phyloP scores from a whole-genome alignment of 2,329 filamentous ascomycete species.

The Hortaea werneckii region DNA sequence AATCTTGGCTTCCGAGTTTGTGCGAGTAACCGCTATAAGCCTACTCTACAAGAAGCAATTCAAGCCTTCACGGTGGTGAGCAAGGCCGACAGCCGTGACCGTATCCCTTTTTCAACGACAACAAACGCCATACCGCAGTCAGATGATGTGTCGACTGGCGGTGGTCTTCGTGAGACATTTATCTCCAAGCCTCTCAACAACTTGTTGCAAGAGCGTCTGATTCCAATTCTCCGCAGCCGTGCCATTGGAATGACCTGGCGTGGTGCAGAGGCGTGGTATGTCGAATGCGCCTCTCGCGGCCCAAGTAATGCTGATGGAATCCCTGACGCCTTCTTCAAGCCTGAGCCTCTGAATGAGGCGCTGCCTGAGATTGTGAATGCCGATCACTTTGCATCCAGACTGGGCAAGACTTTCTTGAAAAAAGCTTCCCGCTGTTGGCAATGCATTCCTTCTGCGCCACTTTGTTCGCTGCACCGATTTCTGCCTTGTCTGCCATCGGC shows the following conservation, averaged over 20 bases:
- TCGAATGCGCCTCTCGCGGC: conserved; percentile 6
- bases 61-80: conserved; percentile 39
- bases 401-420: conserved; percentile 11
- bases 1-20: conserved; percentile 56
- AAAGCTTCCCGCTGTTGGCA: conserved; percentile 46
- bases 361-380: conserved; percentile 38
- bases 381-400: conserved; percentile 33
- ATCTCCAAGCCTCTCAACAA: conserved; percentile 62
- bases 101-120: not conserved
- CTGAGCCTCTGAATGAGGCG: conserved; percentile 20
- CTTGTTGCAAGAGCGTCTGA: conserved; percentile 56
- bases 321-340: conserved; percentile 30
- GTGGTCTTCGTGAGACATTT: conserved; percentile 47
- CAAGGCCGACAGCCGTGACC: conserved; percentile 10
- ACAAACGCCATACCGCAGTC: conserved; percentile 6
- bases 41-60: conserved; percentile 46
- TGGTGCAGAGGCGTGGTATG: conserved; percentile 51
- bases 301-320: conserved; percentile 24
- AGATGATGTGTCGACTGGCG: conserved; percentile 18
- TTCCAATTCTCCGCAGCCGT: conserved; percentile 52
- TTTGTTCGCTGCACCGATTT: conserved; percentile 75
- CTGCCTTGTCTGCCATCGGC: conserved; percentile 74
- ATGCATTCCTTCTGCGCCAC: conserved; percentile 72
- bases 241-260: conserved; percentile 52
- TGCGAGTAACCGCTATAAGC: conserved; percentile 63